Evolutionary conservation across 768 basidiomycete genomes (phyloP).

Genomic region (Mycena latifolia): DNA sequence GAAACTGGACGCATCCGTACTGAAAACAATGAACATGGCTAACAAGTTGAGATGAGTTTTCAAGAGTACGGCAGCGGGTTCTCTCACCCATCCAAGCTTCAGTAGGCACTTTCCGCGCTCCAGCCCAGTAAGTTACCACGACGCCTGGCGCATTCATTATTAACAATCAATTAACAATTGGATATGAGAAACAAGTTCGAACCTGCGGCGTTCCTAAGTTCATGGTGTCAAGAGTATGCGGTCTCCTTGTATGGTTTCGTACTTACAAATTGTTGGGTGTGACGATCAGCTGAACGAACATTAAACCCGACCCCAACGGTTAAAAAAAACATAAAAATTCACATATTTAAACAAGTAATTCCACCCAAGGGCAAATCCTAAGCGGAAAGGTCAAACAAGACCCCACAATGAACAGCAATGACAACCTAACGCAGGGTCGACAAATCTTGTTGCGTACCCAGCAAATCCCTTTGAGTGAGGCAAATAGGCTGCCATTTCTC

Average conservation of each 20-base stretch:
- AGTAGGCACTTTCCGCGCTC: constrained; percentile 52
- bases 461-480: constrained; percentile 73
- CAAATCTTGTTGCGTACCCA: constrained; percentile 74
- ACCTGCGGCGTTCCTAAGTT: no score
- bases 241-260: no score
- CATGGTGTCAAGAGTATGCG: no score
- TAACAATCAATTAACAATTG: no score
- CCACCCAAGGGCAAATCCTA: constrained; percentile 75
- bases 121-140: constrained; percentile 63
- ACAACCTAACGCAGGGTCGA: constrained; percentile 76
- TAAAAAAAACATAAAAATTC: no score
- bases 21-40: constrained; percentile 72
- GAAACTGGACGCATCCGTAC: constrained; percentile 42
- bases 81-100: constrained; percentile 69
- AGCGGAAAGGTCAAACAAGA: no score
- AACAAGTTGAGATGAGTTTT: constrained; percentile 11
- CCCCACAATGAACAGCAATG: no score
- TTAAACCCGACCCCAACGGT: not conserved
- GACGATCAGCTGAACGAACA: constrained; percentile 61
- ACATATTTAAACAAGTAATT: constrained; percentile 73
- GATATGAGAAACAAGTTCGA: no score
- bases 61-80: not conserved
- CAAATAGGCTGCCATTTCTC: constrained; percentile 64
- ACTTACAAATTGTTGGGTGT: no score
- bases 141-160: constrained; percentile 72